phyloP scores from a whole-genome alignment of 495 filamentous ascomycete species.

The Penicillium roqueforti region DNA sequence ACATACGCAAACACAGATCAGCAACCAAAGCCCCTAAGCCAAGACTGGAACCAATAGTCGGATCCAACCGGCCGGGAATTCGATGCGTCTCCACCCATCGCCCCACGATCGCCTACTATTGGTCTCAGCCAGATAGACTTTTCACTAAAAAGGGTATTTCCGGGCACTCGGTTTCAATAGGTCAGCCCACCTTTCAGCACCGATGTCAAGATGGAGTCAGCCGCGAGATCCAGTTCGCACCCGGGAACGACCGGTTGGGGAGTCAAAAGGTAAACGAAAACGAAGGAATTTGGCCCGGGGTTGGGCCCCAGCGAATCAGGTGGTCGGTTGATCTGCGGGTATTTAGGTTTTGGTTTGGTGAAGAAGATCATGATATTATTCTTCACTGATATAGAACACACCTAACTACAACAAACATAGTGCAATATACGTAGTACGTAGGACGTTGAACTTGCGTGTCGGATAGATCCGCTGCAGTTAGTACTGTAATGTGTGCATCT shows the following conservation, averaged over 20 bases:
- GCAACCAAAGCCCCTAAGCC: neutral
- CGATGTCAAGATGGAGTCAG: neutral
- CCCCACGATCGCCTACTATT: neutral
- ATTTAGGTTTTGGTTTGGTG: conserved; percentile 2
- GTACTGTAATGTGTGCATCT: neutral
- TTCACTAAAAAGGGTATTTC: neutral
- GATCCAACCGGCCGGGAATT: neutral
- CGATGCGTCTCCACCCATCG: neutral
- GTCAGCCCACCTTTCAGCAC: too few relatives aligned
- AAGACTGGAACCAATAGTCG: neutral
- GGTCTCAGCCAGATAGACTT: neutral
- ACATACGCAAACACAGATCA: neutral
- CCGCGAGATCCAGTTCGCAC: neutral
- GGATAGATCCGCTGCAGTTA: conserved; percentile 18
- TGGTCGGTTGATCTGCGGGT: neutral
- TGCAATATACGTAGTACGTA: too few relatives aligned
- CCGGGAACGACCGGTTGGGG: neutral
- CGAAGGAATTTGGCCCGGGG: neutral
- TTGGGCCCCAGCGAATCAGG: neutral
- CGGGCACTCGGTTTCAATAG: neutral
- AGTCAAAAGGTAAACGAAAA: neutral
- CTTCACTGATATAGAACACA: too few relatives aligned
- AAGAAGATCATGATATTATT: too few relatives aligned
- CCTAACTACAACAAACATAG: too few relatives aligned
- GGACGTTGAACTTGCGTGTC: neutral